phyloP scores from a whole-genome alignment of 371 early-diverging fungal genomes.

The Mucor mucedo region DNA sequence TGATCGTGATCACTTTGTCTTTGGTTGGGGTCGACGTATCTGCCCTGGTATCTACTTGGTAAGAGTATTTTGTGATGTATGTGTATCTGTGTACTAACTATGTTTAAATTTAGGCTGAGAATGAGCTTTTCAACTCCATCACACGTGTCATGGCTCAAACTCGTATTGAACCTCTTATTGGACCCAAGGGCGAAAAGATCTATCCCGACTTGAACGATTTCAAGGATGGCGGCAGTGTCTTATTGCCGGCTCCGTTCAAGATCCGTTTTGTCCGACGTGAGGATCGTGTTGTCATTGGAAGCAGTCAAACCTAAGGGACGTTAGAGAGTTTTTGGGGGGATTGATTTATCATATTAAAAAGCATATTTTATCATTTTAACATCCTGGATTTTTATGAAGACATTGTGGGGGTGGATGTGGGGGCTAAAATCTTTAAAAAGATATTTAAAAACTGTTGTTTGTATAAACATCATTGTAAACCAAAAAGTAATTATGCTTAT shows the following conservation, averaged over 20 bases:
- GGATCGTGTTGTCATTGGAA: slow-evolving; percentile 2
- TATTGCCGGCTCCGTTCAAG: slow-evolving; percentile 16
- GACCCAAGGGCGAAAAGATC: slow-evolving; percentile 4
- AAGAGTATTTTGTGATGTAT: not conserved
- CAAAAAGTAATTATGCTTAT: no score
- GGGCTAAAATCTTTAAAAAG: no score
- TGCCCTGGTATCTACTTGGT: slow-evolving; percentile 32
- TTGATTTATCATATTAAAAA: not conserved
- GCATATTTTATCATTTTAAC: no score
- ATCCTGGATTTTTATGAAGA: no score
- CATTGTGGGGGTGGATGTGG: no score
- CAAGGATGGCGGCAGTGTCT: slow-evolving; percentile 16
- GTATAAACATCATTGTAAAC: no score
- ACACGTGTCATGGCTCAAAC: slow-evolving; percentile 13
- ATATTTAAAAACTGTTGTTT: no score
- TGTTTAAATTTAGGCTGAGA: slow-evolving; percentile 24
- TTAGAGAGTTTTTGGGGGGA: not conserved
- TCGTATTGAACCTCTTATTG: slow-evolving; percentile 20
- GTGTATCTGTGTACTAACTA: not conserved
- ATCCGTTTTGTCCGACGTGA: slow-evolving; percentile 24
- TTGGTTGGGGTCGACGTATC: slow-evolving; percentile 27
- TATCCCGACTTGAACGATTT: slow-evolving; percentile 20
- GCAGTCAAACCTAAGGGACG: not conserved
- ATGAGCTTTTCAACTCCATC: slow-evolving; percentile 20
- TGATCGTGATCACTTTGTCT: slow-evolving; percentile 14